A percentile compares a stretch with the other conserved stretches of the same genome.
Conservation (phyloP, 768 basidiomycete genomes). For the Filobasidium floriforme region DNA sequence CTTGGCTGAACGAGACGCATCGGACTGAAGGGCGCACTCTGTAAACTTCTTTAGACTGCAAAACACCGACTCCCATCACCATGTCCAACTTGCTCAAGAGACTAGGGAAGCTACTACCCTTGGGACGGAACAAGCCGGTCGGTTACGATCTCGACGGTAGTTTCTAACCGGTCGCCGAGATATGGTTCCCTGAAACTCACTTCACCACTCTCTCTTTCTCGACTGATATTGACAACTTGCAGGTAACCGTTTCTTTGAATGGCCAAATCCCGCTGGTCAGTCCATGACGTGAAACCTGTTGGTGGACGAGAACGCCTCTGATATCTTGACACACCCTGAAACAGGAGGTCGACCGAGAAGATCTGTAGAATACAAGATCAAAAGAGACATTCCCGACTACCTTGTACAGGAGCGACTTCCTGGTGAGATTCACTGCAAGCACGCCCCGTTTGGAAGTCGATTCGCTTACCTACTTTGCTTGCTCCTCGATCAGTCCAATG, state of each 20-base stretch:
- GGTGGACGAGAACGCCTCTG: no score
- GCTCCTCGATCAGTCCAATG: conserved; percentile 13
- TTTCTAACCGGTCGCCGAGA: neutral
- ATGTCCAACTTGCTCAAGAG: conserved; percentile 15
- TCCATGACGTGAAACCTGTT: neutral
- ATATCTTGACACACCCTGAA: no score
- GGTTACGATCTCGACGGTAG: conserved; percentile 19
- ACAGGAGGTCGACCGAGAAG: conserved; percentile 17
- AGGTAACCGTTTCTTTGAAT: conserved; percentile 20
- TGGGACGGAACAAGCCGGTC: conserved; percentile 15
- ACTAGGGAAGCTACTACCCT: conserved; percentile 17
- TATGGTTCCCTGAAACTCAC: neutral
- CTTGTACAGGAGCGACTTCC: conserved; percentile 10
- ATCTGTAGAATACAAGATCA: conserved; percentile 20
- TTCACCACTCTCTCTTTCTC: neutral
- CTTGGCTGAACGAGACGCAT: no score
- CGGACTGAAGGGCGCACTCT: no score
- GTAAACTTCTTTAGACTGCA: no score
- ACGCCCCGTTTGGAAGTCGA: neutral
- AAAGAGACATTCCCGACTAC: conserved; percentile 17
- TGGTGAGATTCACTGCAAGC: neutral
- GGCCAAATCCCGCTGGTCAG: conserved; percentile 15
- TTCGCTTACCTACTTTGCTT: neutral
- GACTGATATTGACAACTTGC: neutral
- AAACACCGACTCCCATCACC: no score